Conservation (phyloP, 2,329 filamentous ascomycete genomes). For the Ascochyta pisi region DNA sequence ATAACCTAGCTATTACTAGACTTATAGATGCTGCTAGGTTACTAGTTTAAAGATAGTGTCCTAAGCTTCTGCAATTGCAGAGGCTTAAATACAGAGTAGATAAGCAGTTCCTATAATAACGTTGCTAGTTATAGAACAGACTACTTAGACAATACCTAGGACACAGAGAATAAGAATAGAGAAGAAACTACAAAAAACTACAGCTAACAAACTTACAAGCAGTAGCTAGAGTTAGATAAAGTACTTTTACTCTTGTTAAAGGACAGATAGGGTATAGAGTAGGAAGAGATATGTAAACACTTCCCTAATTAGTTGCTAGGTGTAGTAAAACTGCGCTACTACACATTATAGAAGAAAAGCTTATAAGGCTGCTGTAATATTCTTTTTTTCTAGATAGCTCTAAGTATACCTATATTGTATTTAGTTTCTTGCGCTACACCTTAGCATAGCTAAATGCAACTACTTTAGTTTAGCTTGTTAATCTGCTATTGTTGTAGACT, state of each 20-base stretch:
- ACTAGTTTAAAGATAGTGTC: constrained; percentile 8
- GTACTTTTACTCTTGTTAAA: constrained; percentile 20
- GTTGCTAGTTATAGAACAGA: constrained; percentile 17
- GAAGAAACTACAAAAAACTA: constrained; percentile 13
- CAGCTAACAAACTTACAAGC: constrained; percentile 12
- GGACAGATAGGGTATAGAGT: constrained; percentile 19
- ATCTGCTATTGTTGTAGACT: neutral
- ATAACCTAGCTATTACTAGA: constrained; percentile 4
- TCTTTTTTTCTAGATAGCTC: constrained; percentile 15
- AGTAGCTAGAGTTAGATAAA: constrained; percentile 21
- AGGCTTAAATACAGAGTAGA: constrained; percentile 18
- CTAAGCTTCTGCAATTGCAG: constrained; percentile 8
- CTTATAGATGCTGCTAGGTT: constrained; percentile 21
- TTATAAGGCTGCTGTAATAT: neutral
- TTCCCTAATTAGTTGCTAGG: constrained; percentile 15
- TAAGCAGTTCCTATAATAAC: constrained; percentile 13
- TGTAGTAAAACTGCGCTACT: constrained; percentile 22
- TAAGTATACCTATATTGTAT: too few species aligned
- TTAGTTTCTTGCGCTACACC: too few species aligned
- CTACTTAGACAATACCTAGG: constrained; percentile 16
- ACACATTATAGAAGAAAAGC: constrained; percentile 16
- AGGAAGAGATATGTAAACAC: constrained; percentile 20
- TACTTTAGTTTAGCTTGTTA: constrained; percentile 10
- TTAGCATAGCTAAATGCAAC: constrained; percentile 17
- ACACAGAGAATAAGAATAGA: constrained; percentile 17